Conservation (phyloP, 352 stramenopile genomes). For the Globisporangium takayamanum region DNA sequence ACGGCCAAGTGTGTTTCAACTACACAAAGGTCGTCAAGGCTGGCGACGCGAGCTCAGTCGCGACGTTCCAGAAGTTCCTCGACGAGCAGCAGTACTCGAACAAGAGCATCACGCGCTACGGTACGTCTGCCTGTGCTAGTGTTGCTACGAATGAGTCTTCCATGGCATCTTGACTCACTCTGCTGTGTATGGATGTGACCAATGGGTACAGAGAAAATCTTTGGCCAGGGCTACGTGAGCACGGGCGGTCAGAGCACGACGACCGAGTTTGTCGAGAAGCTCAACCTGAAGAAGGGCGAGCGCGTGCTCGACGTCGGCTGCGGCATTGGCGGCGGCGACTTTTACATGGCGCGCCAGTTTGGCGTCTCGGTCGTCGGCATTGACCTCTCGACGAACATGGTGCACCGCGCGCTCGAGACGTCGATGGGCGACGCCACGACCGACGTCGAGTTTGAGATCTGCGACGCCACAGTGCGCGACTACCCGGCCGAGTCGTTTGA, state of each 20-base stretch:
- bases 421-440: slow-evolving; percentile 39
- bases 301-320: slow-evolving; percentile 88
- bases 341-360: slow-evolving; percentile 90
- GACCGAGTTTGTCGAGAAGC: slow-evolving; percentile 63
- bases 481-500: slow-evolving; percentile 60
- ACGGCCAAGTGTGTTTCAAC: slow-evolving; percentile 69
- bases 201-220: slow-evolving; percentile 49
- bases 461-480: slow-evolving; percentile 51
- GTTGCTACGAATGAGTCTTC: neutral
- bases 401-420: slow-evolving; percentile 58
- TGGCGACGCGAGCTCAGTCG: slow-evolving; percentile 24
- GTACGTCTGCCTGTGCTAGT: slow-evolving; percentile 2
- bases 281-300: slow-evolving; percentile 51
- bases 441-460: slow-evolving; percentile 71
- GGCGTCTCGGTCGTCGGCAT: slow-evolving; percentile 69
- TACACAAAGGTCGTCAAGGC: slow-evolving; percentile 56
- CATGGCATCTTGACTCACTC: neutral
- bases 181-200: neutral
- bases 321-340: slow-evolving; percentile 85
- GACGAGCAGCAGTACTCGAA: slow-evolving; percentile 69
- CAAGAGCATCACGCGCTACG: slow-evolving; percentile 60
- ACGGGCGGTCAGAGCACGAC: slow-evolving; percentile 59
- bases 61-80: slow-evolving; percentile 66
- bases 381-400: slow-evolving; percentile 73
- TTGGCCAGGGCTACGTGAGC: slow-evolving; percentile 64